A percentile compares a stretch with the other conserved stretches of the same genome.
phyloP scores from a whole-genome alignment of 495 filamentous ascomycete species.

The Penicillium coprophilum region DNA sequence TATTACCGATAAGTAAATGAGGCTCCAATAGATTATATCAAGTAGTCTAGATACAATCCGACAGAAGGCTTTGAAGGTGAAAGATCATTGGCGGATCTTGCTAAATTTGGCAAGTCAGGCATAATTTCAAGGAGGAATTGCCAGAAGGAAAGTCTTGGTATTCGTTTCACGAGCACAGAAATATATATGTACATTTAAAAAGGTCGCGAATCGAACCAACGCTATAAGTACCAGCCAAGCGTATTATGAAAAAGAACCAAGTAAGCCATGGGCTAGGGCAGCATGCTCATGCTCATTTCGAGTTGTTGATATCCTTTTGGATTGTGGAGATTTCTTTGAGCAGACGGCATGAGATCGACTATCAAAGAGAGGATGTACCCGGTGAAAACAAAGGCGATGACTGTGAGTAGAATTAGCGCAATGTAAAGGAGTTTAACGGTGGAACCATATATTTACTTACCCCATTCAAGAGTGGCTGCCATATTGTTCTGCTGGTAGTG shows the following conservation, averaged over 20 bases:
- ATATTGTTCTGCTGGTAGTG: constrained; percentile 17
- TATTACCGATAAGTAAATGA: neutral
- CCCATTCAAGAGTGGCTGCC: constrained; percentile 24
- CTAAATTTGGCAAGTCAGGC: neutral
- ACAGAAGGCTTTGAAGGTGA: neutral
- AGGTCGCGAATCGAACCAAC: neutral
- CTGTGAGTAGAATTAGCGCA: neutral
- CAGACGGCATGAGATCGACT: constrained; percentile 17
- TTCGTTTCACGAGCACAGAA: constrained; percentile 6
- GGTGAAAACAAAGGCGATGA: constrained; percentile 24
- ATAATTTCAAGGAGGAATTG: neutral
- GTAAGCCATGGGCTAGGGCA: neutral
- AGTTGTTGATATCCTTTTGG: constrained; percentile 21
- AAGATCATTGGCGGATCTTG: neutral
- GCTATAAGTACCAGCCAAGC: constrained; percentile 3
- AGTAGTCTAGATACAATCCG: neutral
- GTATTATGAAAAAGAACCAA: neutral
- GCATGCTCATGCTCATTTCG: constrained; percentile 18
- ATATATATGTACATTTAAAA: constrained; percentile 6
- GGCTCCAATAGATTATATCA: neutral
- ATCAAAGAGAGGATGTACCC: constrained; percentile 25
- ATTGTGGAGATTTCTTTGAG: constrained; percentile 6
- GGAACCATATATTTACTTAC: constrained; percentile 4
- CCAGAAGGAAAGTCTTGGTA: neutral
- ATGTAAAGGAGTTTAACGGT: neutral